phyloP scores from a whole-genome alignment of 1,139 yeast species.

The Kodamaea anthophila region DNA sequence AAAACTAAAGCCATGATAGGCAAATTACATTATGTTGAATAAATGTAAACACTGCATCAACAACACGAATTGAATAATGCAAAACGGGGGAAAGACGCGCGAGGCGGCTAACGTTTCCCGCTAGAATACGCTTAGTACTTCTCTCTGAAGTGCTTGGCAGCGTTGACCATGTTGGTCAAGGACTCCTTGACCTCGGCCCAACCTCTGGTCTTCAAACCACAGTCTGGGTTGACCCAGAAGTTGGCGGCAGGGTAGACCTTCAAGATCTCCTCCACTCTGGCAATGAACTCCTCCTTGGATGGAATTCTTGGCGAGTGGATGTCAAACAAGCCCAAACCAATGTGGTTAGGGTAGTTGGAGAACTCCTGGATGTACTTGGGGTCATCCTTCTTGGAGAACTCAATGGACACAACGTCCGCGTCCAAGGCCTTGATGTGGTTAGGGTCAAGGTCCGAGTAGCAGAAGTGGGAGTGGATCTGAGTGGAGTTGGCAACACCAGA shows the following conservation, averaged over 20 bases:
- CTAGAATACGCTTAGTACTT: constrained; percentile 22
- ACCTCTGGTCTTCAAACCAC: constrained; percentile 98
- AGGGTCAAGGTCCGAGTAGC: constrained; percentile 99
- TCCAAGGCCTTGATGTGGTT: constrained; percentile 98
- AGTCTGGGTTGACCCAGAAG: constrained; percentile 99
- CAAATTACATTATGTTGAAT: constrained; percentile 62
- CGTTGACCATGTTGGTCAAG: constrained; percentile 96
- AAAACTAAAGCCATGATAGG: constrained; percentile 12
- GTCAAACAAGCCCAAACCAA: constrained; percentile 98
- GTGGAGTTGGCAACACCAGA: constrained; percentile 94
- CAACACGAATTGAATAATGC: constrained; percentile 28
- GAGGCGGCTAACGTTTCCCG: constrained; percentile 1
- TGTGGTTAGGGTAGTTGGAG: constrained; percentile 98
- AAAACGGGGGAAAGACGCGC: constrained; percentile 8
- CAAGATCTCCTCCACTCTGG: constrained; percentile 89
- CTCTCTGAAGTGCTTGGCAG: constrained; percentile 93
- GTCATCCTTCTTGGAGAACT: constrained; percentile 99
- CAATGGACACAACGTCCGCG: constrained; percentile 98
- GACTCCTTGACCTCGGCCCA: constrained; percentile 85
- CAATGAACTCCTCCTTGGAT: constrained; percentile 90
- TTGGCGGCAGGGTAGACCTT: constrained; percentile 96
- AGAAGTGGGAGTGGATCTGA: constrained; percentile 99
- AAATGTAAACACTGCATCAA: constrained; percentile 50
- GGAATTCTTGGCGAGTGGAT: constrained; percentile 99
- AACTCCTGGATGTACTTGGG: constrained; percentile 96